Evolutionary conservation across 306 rosid genomes (phyloP), one percentile per base, ranked within the genome.

Genomic region (Fragaria nilgerrensis): DNA sequence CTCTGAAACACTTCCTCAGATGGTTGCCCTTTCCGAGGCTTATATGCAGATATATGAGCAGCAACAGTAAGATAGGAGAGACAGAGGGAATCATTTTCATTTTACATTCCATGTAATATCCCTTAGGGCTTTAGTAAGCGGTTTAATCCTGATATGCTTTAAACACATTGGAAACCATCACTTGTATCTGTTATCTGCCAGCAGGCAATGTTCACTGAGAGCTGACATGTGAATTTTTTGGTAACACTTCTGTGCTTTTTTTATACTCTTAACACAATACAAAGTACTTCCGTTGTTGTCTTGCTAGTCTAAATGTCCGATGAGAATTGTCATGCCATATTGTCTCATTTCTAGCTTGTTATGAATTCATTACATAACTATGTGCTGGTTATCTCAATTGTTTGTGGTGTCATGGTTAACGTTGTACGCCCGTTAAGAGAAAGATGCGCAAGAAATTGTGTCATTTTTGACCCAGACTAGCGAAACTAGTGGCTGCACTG

Each of bases 1-100:
- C 58, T 85, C 95, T 41, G 98, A 92, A 84, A 92, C 97, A 68
- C 95, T 90, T 74, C 97, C 98, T 70, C 98, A 94, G 71, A 87
- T 92, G 93, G 98, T 90, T 77, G 98, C 98, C 5, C 96, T 94
- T 41, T 94, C 98, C 19, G 97, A 94, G 91, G 65, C 98, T 37
- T 94, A 92, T 68, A 92, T 92, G 95, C 97, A 94, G 87, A 92
- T 94, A 84, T 94, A 94, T 77, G 98, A 94, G 84, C 97, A 87
- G 86, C 98, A 92, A 64, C 91, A 90, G 84, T 89, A 74, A 73
- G 15, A 41, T 37, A n/a, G 63, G 53, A 62, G 5, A 79, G 78
- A 67, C 39, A 0, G 9, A 22, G 53, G 34, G 10, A 3, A 55
- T 22, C 67, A 25, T 27, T 7, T 36, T 12, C 37, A 1, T 56